Evolutionary conservation across 192 early-diverging fungal species (phyloP).

Genomic region (Helicostylum pulchrum): DNA sequence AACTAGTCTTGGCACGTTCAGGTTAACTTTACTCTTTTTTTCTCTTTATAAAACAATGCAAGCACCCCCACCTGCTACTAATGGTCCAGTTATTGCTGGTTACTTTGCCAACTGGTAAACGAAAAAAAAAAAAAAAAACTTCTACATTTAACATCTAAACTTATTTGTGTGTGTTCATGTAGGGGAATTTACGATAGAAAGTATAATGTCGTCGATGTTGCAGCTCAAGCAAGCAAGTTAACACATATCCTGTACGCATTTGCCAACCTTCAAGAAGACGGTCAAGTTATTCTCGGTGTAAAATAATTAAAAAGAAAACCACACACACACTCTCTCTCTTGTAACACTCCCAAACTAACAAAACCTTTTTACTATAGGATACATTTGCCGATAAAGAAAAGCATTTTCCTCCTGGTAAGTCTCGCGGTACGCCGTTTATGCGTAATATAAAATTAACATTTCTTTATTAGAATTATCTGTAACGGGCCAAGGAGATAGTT

Average conservation of each 20-base stretch:
- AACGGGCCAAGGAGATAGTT: slow-evolving; percentile 45
- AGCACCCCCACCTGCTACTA: slow-evolving; percentile 20
- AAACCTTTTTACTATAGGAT: slow-evolving; percentile 39
- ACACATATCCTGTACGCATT: slow-evolving; percentile 84
- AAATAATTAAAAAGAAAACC: not conserved
- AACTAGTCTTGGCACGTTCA: not conserved
- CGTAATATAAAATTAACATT: slow-evolving; percentile 1
- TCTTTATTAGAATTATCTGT: slow-evolving; percentile 19
- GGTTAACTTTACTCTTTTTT: not conserved
- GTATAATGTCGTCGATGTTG: slow-evolving; percentile 59
- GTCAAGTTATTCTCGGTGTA: slow-evolving; percentile 60
- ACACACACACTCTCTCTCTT: not conserved
- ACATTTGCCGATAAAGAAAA: slow-evolving; percentile 80
- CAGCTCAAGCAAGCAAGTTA: slow-evolving; percentile 53
- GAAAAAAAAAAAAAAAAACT: too few relatives aligned
- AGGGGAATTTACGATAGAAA: slow-evolving; percentile 73
- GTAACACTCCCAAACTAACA: too few relatives aligned
- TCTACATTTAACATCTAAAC: not conserved
- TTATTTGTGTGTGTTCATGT: not conserved
- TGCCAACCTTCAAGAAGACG: slow-evolving; percentile 63
- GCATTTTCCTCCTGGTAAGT: slow-evolving; percentile 30
- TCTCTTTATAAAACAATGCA: not conserved
- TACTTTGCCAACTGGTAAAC: slow-evolving; percentile 35
- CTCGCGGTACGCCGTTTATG: too few relatives aligned
- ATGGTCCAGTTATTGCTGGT: slow-evolving; percentile 33